Evolutionary conservation across 805 yeast species (phyloP), one percentile per base, ranked within the genome.

Genomic region (Wickerhamiella vanderwaltii): DNA sequence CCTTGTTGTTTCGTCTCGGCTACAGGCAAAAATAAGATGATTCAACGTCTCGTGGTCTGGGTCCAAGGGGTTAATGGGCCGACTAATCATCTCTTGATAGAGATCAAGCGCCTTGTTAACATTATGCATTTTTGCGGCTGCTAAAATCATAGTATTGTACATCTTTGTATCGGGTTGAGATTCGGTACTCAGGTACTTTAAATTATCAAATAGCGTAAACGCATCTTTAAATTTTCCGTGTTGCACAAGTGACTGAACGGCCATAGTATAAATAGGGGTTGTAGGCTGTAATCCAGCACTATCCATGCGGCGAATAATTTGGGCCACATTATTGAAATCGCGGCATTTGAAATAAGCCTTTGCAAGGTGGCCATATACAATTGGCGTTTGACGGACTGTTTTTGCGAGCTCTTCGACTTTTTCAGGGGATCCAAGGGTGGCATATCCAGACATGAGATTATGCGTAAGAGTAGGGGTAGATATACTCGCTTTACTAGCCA

Each of bases 31-130:
- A 0, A 87, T 82, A 23, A 85, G 58, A 0, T 75, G 71, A 28
- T 72, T 68, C 49, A 72, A 64, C 0, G 75, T 67, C 22, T 59
- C 66, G 0, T 61, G 60, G 19, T 66, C 63, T 5, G 77, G 70
- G 23, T 48, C 48, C 1, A 69, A 37, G 1, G 67, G 64, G 17
- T 48, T 46, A 2, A 55, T 51, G 3, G 61, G 59, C 13, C 61
- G 47, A 9, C 48, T 48, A 19, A 51, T 46, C 79, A 87, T 71
- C 53, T 86, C 96, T 24, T 73, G 71, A 52, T 73, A 80, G 9
- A 87, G 64, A 53, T 82, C 88, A 25, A 87, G 56, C 0, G 86
- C 93, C 48, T 71, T 77, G 46, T 85, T 87, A 11, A 82, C 65
- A 42, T 82, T 72, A 37, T 72, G 67, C 42, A 73, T 68, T 47